Conservation (phyloP, 495 filamentous ascomycete genomes). For the Aspergillus sclerotioniger region DNA sequence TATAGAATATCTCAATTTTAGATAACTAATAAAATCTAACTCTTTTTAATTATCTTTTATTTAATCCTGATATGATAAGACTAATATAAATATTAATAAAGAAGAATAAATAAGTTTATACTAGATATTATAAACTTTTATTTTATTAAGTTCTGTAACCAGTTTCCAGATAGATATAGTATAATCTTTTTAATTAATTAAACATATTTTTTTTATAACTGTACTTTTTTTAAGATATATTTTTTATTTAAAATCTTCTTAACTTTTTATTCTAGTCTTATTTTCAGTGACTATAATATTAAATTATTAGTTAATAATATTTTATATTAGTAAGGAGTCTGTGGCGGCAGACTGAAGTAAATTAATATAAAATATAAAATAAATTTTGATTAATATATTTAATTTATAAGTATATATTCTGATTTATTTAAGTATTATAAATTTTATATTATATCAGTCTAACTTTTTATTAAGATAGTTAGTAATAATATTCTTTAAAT, state of each 20-base stretch:
- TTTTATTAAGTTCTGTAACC: too few relatives aligned
- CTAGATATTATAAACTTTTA: too few relatives aligned
- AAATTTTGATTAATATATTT: too few relatives aligned
- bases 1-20: neutral
- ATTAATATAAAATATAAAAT: neutral
- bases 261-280: neutral
- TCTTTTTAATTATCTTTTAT: too few relatives aligned
- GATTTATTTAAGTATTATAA: neutral
- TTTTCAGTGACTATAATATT: too few relatives aligned
- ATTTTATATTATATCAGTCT: neutral
- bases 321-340: too few relatives aligned
- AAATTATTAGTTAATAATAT: neutral
- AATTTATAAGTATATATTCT: too few relatives aligned
- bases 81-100: too few relatives aligned
- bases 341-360: neutral
- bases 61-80: neutral
- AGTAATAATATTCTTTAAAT: too few relatives aligned
- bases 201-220: conserved; percentile 2
- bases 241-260: neutral
- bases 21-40: neutral
- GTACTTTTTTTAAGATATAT: conserved; percentile 5
- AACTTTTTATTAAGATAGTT: too few relatives aligned
- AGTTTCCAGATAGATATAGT: too few relatives aligned
- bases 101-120: neutral
- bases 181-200: conserved; percentile 2